A percentile compares a stretch with the other conserved stretches of the same genome.
Evolutionary conservation across 768 basidiomycete genomes (phyloP).

Genomic region (Tricholoma saponaceum): DNA sequence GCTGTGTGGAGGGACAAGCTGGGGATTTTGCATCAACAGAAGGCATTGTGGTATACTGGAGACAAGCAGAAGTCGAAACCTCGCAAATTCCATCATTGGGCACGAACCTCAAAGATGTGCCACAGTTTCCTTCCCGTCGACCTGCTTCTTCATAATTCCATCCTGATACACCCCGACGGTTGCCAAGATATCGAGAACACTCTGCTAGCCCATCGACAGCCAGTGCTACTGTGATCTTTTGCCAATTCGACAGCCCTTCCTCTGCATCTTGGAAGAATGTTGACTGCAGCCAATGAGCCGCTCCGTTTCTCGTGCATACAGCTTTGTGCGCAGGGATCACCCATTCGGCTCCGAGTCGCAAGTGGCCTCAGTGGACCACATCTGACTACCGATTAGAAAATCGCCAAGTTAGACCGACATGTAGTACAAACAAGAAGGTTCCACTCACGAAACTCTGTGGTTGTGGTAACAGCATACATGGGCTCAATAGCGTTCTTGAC

Average conservation of each 20-base stretch:
- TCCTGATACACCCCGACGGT: slow-evolving; percentile 93
- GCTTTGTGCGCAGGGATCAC: slow-evolving; percentile 81
- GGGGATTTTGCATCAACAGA: slow-evolving; percentile 89
- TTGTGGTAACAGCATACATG: slow-evolving; percentile 61
- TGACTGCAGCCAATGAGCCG: slow-evolving; percentile 87
- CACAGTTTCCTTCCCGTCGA: slow-evolving; percentile 83
- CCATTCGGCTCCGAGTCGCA: slow-evolving; percentile 83
- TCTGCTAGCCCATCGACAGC: slow-evolving; percentile 90
- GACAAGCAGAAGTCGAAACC: background rate
- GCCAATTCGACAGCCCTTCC: slow-evolving; percentile 85
- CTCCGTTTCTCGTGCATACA: slow-evolving; percentile 88
- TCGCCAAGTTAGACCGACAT: background rate
- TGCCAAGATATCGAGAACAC: slow-evolving; percentile 80
- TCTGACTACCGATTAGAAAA: slow-evolving; percentile 48
- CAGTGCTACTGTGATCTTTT: slow-evolving; percentile 85
- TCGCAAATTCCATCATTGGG: background rate
- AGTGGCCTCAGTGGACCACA: slow-evolving; percentile 91
- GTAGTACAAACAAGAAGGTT: background rate
- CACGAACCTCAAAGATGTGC: slow-evolving; percentile 90
- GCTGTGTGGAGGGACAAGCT: slow-evolving; percentile 84
- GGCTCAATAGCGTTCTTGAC: slow-evolving; percentile 79
- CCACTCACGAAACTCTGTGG: slow-evolving; percentile 87
- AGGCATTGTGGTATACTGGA: slow-evolving; percentile 91
- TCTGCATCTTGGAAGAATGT: slow-evolving; percentile 88
- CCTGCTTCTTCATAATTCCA: slow-evolving; percentile 91